Conservation (phyloP, 106 monocot genomes). For the Dendrobium chrysotoxum region DNA sequence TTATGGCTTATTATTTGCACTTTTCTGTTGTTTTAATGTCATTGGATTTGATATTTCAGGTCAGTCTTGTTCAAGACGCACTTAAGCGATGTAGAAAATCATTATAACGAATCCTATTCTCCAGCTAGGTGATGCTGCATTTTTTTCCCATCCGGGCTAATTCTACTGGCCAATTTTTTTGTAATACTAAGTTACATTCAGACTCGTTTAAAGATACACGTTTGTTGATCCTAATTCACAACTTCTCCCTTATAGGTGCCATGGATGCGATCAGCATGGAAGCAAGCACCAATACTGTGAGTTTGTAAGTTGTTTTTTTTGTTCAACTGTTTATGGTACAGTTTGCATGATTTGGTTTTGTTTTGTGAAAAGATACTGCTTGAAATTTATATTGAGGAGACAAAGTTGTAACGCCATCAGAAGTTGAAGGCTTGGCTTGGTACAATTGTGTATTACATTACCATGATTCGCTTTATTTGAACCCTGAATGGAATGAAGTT, state of each 20-base stretch:
- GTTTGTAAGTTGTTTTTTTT: neutral
- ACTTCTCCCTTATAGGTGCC: neutral
- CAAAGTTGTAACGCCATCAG: neutral
- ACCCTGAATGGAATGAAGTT: no score
- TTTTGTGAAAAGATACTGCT: neutral
- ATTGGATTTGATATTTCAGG: conserved; percentile 21
- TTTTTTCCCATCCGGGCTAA: neutral
- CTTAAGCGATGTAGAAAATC: conserved; percentile 39
- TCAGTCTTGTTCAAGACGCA: conserved; percentile 44
- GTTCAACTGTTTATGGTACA: neutral
- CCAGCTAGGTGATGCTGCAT: conserved; percentile 22
- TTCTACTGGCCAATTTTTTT: neutral
- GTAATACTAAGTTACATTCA: neutral
- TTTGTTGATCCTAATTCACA: neutral
- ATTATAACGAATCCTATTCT: conserved; percentile 23
- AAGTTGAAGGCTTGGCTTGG: neutral
- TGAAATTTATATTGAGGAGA: neutral
- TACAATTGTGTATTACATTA: no score
- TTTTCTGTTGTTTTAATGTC: neutral
- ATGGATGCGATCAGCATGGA: neutral
- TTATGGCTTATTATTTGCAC: neutral
- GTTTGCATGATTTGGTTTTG: neutral
- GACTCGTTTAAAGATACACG: neutral
- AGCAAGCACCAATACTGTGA: neutral
- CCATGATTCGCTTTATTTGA: no score